Conservation (phyloP, 768 basidiomycete genomes). For the Amanita polypyramis region DNA sequence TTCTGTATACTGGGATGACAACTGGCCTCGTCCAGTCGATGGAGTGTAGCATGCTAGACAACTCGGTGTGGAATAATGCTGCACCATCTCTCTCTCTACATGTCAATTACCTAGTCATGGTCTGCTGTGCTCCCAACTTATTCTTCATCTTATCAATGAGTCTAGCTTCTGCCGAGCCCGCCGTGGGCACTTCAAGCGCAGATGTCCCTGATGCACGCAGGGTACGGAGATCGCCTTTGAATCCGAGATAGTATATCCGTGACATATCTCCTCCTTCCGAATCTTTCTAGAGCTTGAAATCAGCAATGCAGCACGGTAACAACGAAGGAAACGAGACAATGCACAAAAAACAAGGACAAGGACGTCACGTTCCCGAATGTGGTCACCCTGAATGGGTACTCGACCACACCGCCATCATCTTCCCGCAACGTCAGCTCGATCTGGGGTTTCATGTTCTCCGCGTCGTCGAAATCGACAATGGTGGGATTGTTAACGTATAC, state of each 20-base stretch:
- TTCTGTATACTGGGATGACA: too few species aligned
- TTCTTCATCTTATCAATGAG: conserved; percentile 50
- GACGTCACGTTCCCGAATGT: conserved; percentile 69
- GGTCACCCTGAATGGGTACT: conserved; percentile 70
- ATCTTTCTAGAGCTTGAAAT: conserved; percentile 37
- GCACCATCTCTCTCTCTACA: too few species aligned
- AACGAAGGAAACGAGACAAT: conserved; percentile 21
- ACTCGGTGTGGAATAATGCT: too few species aligned
- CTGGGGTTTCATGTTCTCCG: conserved; percentile 58
- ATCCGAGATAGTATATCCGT: conserved; percentile 71
- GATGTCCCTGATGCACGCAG: conserved; percentile 44
- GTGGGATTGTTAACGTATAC: conserved; percentile 65
- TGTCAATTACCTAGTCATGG: conserved; percentile 2
- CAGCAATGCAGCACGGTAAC: neutral
- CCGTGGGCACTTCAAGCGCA: conserved; percentile 69
- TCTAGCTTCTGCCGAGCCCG: conserved; percentile 65
- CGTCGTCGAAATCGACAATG: conserved; percentile 72
- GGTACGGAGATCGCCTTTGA: conserved; percentile 61
- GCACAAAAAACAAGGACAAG: conserved; percentile 71
- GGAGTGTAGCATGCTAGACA: too few species aligned
- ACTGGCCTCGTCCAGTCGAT: too few species aligned
- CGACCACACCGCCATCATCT: conserved; percentile 56
- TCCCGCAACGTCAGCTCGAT: conserved; percentile 62
- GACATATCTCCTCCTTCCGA: conserved; percentile 55
- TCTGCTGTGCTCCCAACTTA: conserved; percentile 48